Conservation (phyloP, 768 basidiomycete species). For the Royoungia palumana region DNA sequence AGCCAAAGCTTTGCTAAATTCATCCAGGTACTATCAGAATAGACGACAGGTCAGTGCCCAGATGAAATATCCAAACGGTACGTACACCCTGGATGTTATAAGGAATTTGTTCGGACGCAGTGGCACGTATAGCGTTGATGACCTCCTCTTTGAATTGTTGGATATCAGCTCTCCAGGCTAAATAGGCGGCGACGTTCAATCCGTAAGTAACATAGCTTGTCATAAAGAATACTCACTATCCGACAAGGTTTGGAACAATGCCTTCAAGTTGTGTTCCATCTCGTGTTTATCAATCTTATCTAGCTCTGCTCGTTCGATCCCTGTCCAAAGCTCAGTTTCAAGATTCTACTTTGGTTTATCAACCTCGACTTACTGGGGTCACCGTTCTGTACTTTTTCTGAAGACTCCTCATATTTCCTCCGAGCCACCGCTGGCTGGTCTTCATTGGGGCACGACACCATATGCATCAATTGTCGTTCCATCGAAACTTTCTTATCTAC, state of each 20-base stretch:
- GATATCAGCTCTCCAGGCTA: conserved; percentile 64
- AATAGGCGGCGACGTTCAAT: conserved; percentile 1
- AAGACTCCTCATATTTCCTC: too few relatives aligned
- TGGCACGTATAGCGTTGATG: conserved; percentile 58
- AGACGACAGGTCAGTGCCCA: neutral
- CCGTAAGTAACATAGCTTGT: too few relatives aligned
- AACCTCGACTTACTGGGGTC: conserved; percentile 45
- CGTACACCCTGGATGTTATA: conserved; percentile 76
- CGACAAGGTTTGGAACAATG: conserved; percentile 46
- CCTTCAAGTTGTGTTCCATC: conserved; percentile 49
- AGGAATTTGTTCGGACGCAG: conserved; percentile 68
- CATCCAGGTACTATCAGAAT: conserved; percentile 61
- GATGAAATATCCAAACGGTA: neutral
- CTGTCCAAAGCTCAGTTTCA: conserved; percentile 30
- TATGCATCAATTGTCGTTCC: too few relatives aligned
- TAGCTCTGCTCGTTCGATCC: conserved; percentile 47
- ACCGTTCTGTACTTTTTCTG: neutral
- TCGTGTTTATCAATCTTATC: conserved; percentile 53
- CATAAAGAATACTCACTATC: conserved; percentile 38
- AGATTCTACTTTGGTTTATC: neutral
- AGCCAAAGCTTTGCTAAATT: conserved; percentile 74
- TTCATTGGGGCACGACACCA: too few relatives aligned
- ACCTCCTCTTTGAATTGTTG: conserved; percentile 57
- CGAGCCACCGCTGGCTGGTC: too few relatives aligned
- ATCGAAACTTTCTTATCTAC: too few relatives aligned